These are phyloP conservation scores for Calocybe gangraenosa DNA, from an alignment of 768 basidiomycete genomes.

Conservation along the genomic window DNA sequence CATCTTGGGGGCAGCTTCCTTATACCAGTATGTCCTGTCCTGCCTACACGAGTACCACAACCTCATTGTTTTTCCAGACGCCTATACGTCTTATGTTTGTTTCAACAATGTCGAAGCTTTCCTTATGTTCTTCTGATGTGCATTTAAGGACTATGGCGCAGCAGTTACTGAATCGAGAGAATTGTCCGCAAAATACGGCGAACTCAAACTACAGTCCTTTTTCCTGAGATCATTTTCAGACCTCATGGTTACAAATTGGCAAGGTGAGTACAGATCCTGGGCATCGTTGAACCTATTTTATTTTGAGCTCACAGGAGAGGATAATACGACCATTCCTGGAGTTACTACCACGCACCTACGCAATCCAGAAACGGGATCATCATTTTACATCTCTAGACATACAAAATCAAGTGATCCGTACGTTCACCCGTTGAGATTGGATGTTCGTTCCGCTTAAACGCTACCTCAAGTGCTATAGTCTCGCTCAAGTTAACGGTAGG, in stretches of 20 bases:
- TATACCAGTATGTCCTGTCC: conserved; percentile 10
- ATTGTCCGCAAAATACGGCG: conserved; percentile 12
- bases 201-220: conserved; percentile 16
- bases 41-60: not conserved
- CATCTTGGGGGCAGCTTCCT: conserved; percentile 15
- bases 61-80: conserved; percentile 5
- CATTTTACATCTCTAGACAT: conserved; percentile 15
- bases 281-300: not conserved
- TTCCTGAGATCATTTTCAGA: conserved; percentile 16
- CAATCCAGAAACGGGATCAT: conserved; percentile 13
- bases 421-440: not conserved
- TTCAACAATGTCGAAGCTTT: no score
- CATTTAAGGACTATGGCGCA: conserved; percentile 15
- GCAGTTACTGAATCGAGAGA: conserved; percentile 13
- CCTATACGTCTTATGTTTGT: conserved; percentile 15
- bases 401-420: conserved; percentile 11
- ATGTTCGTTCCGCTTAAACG: no score
- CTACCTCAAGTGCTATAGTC: conserved; percentile 1
- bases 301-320: conserved; percentile 6
- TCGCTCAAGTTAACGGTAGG: conserved; percentile 11
- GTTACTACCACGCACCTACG: conserved; percentile 14
- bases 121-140: no score
- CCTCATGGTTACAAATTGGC: conserved; percentile 10
- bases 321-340: conserved; percentile 14
- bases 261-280: not conserved